Percentiles rank a stretch among this genome's conserved stretches.
Conservation (phyloP, 345 rosid genomes). For the Punica granatum region DNA sequence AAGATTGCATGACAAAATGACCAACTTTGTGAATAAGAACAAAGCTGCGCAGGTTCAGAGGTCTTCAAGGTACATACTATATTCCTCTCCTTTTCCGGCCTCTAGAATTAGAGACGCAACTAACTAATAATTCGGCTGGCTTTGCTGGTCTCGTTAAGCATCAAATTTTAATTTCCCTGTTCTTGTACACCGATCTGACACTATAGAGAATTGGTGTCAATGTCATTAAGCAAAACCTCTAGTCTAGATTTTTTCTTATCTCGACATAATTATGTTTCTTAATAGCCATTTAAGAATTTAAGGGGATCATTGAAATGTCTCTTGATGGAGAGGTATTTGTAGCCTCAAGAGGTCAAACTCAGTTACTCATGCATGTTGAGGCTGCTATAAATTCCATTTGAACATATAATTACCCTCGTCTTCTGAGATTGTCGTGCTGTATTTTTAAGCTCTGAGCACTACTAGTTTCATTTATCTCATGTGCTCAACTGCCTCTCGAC, state of each 20-base stretch:
- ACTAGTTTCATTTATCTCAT: not conserved
- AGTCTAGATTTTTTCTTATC: not conserved
- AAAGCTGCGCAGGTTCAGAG: conserved; percentile 85
- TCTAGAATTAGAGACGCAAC: not conserved
- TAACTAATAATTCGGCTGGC: no score
- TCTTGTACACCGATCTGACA: not conserved
- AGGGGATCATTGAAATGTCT: not conserved
- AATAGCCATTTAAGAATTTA: not conserved
- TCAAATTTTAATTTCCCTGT: not conserved
- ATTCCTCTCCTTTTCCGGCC: conserved; percentile 4
- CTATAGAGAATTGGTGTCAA: no score
- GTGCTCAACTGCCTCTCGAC: no score
- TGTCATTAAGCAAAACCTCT: not conserved
- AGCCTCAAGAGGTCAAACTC: not conserved
- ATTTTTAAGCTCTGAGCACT: not conserved
- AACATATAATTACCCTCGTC: not conserved
- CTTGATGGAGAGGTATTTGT: not conserved
- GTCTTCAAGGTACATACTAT: conserved; percentile 31
- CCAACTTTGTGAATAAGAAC: conserved; percentile 73
- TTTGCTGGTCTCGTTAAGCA: no score
- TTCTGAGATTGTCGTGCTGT: not conserved
- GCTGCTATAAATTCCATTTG: not conserved
- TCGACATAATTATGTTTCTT: not conserved
- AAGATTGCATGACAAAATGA: conserved; percentile 83
- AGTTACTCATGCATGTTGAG: not conserved